These are phyloP conservation scores for Leccinum fuscescens DNA, from an alignment of 1,284 basidiomycete genomes.

Conservation along the genomic window DNA sequence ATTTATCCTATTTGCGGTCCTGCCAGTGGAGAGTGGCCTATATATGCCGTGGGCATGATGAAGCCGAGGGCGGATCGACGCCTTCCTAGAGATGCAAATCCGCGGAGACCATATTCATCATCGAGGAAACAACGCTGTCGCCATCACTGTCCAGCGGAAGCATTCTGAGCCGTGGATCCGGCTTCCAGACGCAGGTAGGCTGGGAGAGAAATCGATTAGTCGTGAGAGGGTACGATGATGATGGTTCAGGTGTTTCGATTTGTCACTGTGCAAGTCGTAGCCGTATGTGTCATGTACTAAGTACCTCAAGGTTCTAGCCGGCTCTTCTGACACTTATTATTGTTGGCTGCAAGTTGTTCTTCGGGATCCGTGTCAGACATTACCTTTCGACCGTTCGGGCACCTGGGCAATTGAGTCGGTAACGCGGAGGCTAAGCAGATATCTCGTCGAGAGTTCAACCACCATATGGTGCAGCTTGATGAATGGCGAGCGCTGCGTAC, in stretches of 20 bases:
- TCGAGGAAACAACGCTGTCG: neutral
- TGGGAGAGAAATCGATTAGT: neutral
- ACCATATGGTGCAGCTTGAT: neutral
- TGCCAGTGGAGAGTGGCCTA: neutral
- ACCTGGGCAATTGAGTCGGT: conserved; percentile 6
- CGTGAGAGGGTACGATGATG: neutral
- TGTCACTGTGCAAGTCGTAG: neutral
- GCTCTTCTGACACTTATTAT: conserved; percentile 3
- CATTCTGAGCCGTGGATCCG: neutral
- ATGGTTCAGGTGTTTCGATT: neutral
- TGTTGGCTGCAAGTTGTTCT: neutral
- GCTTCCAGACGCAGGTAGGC: neutral
- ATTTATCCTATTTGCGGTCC: conserved; percentile 1
- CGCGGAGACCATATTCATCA: conserved; percentile 1
- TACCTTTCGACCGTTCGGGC: neutral
- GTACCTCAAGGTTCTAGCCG: neutral
- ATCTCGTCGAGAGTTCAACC: neutral
- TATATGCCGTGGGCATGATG: conserved; percentile 3
- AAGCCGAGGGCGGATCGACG: conserved; percentile 7
- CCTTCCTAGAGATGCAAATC: conserved; percentile 8
- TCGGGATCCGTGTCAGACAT: neutral
- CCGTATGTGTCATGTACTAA: conserved; percentile 16
- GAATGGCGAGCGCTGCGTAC: neutral
- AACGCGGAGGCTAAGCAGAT: neutral
- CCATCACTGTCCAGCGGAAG: neutral